Percentiles rank a stretch among this genome's conserved stretches.
These are phyloP conservation scores for Pythium insidiosum DNA, from an alignment of 352 stramenopile genomes.

Conservation along the genomic window DNA sequence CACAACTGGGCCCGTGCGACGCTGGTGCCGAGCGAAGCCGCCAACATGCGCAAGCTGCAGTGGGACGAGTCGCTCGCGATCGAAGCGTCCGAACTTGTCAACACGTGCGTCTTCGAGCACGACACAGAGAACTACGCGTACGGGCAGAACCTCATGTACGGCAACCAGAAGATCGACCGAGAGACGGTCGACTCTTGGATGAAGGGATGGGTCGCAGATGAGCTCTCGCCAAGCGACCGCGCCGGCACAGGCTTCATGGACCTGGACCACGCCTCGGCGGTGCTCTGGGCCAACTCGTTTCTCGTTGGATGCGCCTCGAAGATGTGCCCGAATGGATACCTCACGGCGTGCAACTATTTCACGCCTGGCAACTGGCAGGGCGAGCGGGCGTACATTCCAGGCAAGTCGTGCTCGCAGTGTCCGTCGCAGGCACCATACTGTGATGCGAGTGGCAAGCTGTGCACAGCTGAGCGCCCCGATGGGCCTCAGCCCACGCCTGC, in stretches of 20 bases:
- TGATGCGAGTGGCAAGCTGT: constrained; percentile 8
- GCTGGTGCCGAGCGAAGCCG: constrained; percentile 15
- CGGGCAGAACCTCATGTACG: constrained; percentile 33
- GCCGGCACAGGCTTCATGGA: constrained; percentile 22
- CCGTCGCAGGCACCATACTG: constrained; percentile 20
- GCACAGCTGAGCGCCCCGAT: constrained; percentile 1
- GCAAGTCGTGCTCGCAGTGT: constrained; percentile 22
- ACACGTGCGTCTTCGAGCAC: constrained; percentile 30
- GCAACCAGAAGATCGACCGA: constrained; percentile 14
- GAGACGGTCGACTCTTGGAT: constrained; percentile 21
- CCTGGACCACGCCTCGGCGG: constrained; percentile 27
- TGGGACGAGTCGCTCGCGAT: constrained; percentile 30
- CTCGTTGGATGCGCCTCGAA: constrained; percentile 28
- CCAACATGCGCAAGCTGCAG: constrained; percentile 28
- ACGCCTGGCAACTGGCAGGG: constrained; percentile 27
- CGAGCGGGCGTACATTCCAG: constrained; percentile 20
- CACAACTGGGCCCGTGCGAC: constrained; percentile 28
- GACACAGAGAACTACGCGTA: constrained; percentile 29
- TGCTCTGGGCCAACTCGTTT: constrained; percentile 29
- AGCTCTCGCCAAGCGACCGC: constrained; percentile 21
- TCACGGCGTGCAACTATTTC: constrained; percentile 32
- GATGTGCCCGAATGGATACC: constrained; percentile 21
- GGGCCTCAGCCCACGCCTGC: too few species aligned
- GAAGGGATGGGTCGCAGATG: constrained; percentile 22
- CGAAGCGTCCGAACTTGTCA: constrained; percentile 24